A percentile compares a stretch with the other conserved stretches of the same genome.
Conservation (phyloP, 352 stramenopile genomes). For the Globisporangium solare region DNA sequence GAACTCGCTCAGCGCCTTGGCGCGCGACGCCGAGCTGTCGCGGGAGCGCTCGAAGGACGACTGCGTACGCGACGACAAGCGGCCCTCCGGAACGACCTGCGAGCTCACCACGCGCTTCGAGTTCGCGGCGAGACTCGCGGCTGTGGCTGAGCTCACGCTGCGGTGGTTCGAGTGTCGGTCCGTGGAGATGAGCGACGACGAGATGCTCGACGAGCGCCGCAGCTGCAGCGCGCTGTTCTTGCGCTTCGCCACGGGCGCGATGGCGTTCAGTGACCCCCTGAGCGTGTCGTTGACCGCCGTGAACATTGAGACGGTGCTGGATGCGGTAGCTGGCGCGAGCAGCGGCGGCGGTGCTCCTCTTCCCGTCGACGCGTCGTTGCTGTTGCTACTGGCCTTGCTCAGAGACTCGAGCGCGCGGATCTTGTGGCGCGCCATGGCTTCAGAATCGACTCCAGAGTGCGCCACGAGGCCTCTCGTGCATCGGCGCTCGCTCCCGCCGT, state of each 20-base stretch:
- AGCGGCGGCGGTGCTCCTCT: background rate
- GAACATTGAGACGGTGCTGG: slow-evolving; percentile 2
- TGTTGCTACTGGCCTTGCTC: slow-evolving; percentile 11
- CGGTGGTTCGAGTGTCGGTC: slow-evolving; percentile 17
- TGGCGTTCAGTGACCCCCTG: slow-evolving; percentile 25
- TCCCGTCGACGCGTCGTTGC: slow-evolving; percentile 3
- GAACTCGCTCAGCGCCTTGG: slow-evolving; percentile 64
- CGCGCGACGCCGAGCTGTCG: slow-evolving; percentile 47
- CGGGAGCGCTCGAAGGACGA: slow-evolving; percentile 32
- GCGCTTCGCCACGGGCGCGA: slow-evolving; percentile 18
- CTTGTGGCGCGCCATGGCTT: background rate
- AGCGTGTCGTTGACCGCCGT: slow-evolving; percentile 30
- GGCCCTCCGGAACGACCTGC: slow-evolving; percentile 31
- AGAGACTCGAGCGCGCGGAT: too few species aligned
- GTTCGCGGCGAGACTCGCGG: slow-evolving; percentile 20
- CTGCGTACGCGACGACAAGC: slow-evolving; percentile 19
- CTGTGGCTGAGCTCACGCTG: slow-evolving; percentile 16
- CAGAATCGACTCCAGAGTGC: background rate
- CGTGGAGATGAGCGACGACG: slow-evolving; percentile 23
- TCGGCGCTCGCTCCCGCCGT: too few species aligned
- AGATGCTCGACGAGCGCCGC: slow-evolving; percentile 37
- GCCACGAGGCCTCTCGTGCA: too few species aligned
- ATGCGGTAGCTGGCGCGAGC: background rate
- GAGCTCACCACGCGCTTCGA: slow-evolving; percentile 21
- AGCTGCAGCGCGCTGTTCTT: slow-evolving; percentile 33